Evolutionary conservation across 177 flowering plant genomes (phyloP).

Genomic region (Telopea speciosissima): DNA sequence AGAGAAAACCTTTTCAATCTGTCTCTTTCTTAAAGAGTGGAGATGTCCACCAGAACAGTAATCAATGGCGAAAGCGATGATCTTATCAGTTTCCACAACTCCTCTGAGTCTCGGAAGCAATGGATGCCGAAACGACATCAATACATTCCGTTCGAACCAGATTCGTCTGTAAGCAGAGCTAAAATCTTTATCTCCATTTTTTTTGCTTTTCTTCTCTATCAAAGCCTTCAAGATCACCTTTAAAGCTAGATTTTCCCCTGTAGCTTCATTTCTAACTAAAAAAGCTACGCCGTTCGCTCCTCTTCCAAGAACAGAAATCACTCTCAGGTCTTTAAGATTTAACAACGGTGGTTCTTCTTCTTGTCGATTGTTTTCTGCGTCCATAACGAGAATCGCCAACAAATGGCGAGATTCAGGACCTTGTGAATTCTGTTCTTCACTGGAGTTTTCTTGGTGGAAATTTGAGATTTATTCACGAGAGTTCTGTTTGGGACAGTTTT

Average conservation of each 20-base stretch:
- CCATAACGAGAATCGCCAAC: not conserved
- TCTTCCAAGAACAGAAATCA: constrained; percentile 54
- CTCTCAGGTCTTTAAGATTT: constrained; percentile 30
- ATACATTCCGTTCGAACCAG: constrained; percentile 53
- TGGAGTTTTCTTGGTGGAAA: too few relatives aligned
- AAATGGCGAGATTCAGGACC: too few relatives aligned
- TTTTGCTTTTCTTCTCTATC: constrained; percentile 15
- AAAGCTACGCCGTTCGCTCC: constrained; percentile 91
- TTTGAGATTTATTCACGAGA: too few relatives aligned
- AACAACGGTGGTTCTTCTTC: constrained; percentile 1
- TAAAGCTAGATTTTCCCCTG: too few relatives aligned
- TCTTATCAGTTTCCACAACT: constrained; percentile 38
- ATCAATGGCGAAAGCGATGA: constrained; percentile 68
- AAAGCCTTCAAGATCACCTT: constrained; percentile 48
- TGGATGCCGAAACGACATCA: constrained; percentile 49
- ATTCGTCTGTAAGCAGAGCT: constrained; percentile 30
- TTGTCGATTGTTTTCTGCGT: not conserved
- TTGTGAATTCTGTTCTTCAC: too few relatives aligned
- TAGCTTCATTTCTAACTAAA: constrained; percentile 24
- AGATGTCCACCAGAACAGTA: constrained; percentile 78
- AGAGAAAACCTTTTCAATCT: constrained; percentile 79
- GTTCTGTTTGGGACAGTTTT: too few relatives aligned
- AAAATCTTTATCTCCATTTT: not conserved
- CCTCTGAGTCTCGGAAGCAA: constrained; percentile 65
- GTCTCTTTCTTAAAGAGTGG: constrained; percentile 40